A percentile compares a stretch with the other conserved stretches of the same genome.
Conservation (phyloP, 2,329 filamentous ascomycete species). For the Stromatinia cepivora region DNA sequence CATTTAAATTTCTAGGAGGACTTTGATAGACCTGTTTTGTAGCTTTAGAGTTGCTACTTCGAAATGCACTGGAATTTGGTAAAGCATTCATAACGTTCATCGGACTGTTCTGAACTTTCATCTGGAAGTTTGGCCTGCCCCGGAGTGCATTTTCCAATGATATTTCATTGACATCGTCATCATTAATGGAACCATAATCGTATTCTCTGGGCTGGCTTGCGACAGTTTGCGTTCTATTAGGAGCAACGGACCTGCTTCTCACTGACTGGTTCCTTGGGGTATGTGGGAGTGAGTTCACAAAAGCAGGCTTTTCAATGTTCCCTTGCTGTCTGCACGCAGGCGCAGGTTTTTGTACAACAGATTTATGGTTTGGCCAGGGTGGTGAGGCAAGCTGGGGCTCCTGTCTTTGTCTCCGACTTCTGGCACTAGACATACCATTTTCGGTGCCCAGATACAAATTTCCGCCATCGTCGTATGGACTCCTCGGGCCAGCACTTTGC, state of each 20-base stretch:
- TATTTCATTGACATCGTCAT: not conserved
- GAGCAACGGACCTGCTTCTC: not conserved
- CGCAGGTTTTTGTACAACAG: not conserved
- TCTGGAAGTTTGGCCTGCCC: not conserved
- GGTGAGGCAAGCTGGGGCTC: conserved; percentile 1
- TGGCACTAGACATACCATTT: not conserved
- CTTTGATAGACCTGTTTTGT: not conserved
- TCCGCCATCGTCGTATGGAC: not conserved
- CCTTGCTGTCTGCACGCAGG: not conserved
- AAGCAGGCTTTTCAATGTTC: not conserved
- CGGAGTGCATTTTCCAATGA: not conserved
- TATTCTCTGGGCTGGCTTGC: not conserved
- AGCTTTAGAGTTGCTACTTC: not conserved
- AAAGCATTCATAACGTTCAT: not conserved
- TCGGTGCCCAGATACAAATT: not conserved
- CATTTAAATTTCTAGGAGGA: not conserved
- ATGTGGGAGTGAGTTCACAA: not conserved
- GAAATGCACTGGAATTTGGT: conserved; percentile 4
- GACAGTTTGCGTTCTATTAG: not conserved
- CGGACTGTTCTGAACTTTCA: not conserved
- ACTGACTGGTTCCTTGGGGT: conserved; percentile 11
- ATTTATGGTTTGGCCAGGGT: not conserved
- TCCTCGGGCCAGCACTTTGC: not conserved
- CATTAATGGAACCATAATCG: conserved; percentile 2
- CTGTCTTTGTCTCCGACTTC: not conserved